Evolutionary conservation across 345 rosid species (phyloP).

Genomic region (Eucalyptus camaldulensis): DNA sequence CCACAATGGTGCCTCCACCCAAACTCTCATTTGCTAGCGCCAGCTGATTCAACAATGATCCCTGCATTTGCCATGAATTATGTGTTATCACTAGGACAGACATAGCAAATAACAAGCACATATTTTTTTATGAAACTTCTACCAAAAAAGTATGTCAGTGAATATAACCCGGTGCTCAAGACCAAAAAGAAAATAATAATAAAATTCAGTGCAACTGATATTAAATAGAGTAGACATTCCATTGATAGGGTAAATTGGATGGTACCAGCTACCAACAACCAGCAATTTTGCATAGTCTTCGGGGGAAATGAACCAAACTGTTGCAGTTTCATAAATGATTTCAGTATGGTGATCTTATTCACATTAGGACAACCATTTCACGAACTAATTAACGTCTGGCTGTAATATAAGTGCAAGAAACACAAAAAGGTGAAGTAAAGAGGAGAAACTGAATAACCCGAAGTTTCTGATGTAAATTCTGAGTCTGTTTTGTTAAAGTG

Average conservation of each 20-base stretch:
- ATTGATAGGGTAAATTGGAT: not conserved
- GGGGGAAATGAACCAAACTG: not conserved
- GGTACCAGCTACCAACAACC: not conserved
- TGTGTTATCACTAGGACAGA: not conserved
- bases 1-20: conserved; percentile 67
- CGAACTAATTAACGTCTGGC: not conserved
- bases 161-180: not conserved
- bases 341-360: not conserved
- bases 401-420: not conserved
- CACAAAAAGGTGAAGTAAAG: not conserved
- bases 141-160: not conserved
- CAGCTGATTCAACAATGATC: conserved; percentile 59
- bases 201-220: not conserved
- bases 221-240: not conserved
- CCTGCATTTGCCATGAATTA: conserved; percentile 10
- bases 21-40: conserved; percentile 67
- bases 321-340: not conserved
- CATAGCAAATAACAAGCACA: not conserved
- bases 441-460: not conserved
- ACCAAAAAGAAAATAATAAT: not conserved
- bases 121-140: not conserved
- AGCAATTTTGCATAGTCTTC: not conserved
- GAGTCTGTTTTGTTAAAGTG: not conserved
- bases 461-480: not conserved
- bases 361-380: not conserved